Percentiles rank a stretch among this genome's conserved stretches.
phyloP scores from a whole-genome alignment of 192 early-diverging fungal species.

The Spinellus fusiger region DNA sequence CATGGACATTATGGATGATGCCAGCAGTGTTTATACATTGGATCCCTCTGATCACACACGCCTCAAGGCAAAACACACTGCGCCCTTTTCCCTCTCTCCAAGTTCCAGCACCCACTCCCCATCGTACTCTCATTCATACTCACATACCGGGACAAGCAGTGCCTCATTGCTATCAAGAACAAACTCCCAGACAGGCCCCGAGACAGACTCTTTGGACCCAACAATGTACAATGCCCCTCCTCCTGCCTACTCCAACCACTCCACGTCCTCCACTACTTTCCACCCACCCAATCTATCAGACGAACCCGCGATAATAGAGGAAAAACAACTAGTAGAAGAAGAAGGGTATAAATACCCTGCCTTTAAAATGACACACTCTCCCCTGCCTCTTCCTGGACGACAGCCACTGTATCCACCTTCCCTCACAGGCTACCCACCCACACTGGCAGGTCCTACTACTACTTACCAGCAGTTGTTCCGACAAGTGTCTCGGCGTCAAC shows the following conservation, averaged over 20 bases:
- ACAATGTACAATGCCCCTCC: neutral
- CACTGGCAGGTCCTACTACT: too few relatives aligned
- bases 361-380: constrained; percentile 2
- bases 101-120: too few relatives aligned
- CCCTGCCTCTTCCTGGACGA: constrained; percentile 4
- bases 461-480: constrained; percentile 31
- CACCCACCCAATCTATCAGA: neutral
- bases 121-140: too few relatives aligned
- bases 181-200: too few relatives aligned
- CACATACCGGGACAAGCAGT: too few relatives aligned
- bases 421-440: too few relatives aligned
- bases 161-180: neutral
- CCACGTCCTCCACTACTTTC: neutral
- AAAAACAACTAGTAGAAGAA: too few relatives aligned
- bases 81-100: neutral
- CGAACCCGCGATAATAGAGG: too few relatives aligned
- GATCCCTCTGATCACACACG: neutral
- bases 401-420: too few relatives aligned
- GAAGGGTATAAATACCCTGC: too few relatives aligned
- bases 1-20: constrained; percentile 13
- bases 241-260: neutral
- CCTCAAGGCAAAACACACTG: neutral
- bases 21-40: constrained; percentile 16
- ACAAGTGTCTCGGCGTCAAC: constrained; percentile 18
- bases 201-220: too few relatives aligned